Evolutionary conservation across 2,329 filamentous ascomycete genomes (phyloP), one percentile per base, ranked within the genome.

Genomic region (Venturia carpophila): DNA sequence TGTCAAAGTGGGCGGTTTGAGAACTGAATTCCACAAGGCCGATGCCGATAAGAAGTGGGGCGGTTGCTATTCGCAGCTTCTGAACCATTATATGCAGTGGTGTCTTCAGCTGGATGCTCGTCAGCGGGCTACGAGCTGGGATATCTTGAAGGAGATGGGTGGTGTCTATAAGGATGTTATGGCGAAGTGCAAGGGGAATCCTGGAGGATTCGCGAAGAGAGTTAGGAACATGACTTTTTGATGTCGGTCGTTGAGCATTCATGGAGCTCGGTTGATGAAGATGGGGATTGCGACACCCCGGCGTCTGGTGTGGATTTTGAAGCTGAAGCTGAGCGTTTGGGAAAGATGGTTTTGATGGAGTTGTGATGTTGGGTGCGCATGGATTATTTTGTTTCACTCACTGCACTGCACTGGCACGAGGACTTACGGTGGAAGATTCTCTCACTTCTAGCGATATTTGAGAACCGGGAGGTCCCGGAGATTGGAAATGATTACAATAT

Each of bases 81-180:
- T 61, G 17, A 41, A 61, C 21, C 42, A 61, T 34, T 61, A 61
- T 11, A 61, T 61, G 60, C 60, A 42, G 42, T 5, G 60, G n/a
- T 61, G 60, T 17, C 21, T 61, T 7, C 1, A 61, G 15, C 7
- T 61, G 17, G 17, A 61, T 43, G n/a, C 15, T 27, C 3, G 17
- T 10, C 4, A 42, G 2, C 60, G 60, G 19, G 60, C 60, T 42
- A 61, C 60, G 24, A 39, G 27, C 15, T 39, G 15, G 21, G 60
- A 61, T 17, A 45, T 61, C 13, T 2, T 61, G 37, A 41, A 17
- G 21, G 42, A 42, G 17, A 41, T 61, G 15, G 60, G 60, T 15
- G n/a, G 17, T 17, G 37, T 42, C 6, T 61, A 43, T 17, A 19
- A 15, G 11, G 39, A 61, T 17, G 17, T 45, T n/a, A 42, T 27